Evolutionary conservation across 176 grass and related monocot genomes (phyloP), one percentile per base, ranked within the genome.

Genomic region (Carex myosuroides): DNA sequence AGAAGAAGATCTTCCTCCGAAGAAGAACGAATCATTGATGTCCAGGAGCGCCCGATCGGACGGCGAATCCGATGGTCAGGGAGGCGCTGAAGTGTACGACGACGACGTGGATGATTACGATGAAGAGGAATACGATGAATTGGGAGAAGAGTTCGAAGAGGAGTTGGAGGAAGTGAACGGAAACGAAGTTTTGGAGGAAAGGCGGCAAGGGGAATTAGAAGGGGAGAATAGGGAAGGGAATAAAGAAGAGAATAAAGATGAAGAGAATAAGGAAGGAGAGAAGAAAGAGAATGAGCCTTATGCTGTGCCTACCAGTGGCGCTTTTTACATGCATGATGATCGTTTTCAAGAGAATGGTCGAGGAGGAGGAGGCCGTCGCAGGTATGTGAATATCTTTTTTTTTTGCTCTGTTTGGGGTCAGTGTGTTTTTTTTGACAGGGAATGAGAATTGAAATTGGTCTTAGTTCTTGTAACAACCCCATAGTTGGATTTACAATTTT

Each of bases 251-350:
- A 26, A 86, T 2, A 30, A 8, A 80, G 84, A 33, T 46, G 87
- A 53, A 41, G 80, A 80, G 21, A 6, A 81, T 13, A 32, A 79
- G 39, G 53, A 87, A 50, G 54, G 85, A 52, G 91, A 86, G 65
- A 90, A 90, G 91, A 92, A 93, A 81, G 90, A 87, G 88, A 94
- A 83, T 18, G 96, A 99, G 55, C 93, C 96, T n/a, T 99, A 84
- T 39, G 88, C 96, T 16, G 96, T 99, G 70, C 96, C 96, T 5
- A 99, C 96, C 18, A 79, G 86, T 2, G 96, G 96, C 56, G 89
- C 96, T 5, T 99, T 99, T 89, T 99, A 99, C 91, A 99, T 99
- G 96, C 96, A 99, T 86, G 96, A 99, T 56, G 96, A 99, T 80
- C 93, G 96, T 13, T 95, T 95, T 83, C 96, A 99, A 79, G 96